These are phyloP conservation scores for Exserohilum rostratum DNA, from an alignment of 2,329 filamentous ascomycete species.

Conservation along the genomic window DNA sequence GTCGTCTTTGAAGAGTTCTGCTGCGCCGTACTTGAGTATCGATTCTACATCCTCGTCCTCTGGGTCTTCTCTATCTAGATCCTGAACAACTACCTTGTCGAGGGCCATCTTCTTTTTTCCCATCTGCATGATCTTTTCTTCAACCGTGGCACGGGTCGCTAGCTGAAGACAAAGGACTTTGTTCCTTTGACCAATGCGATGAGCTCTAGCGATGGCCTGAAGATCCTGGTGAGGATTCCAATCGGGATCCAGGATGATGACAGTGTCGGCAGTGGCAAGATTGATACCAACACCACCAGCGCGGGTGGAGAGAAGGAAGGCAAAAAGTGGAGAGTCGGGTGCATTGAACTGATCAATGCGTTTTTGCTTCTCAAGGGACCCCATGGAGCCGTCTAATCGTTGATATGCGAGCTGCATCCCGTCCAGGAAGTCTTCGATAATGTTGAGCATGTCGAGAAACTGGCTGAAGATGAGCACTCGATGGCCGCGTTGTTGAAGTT, in stretches of 20 bases:
- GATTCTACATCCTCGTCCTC: conserved; percentile 81
- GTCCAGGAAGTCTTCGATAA: conserved; percentile 88
- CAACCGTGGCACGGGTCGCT: conserved; percentile 84
- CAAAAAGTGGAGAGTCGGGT: conserved; percentile 80
- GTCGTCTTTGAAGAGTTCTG: conserved; percentile 81
- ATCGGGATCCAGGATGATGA: conserved; percentile 95
- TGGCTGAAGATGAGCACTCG: conserved; percentile 95
- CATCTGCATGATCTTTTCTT: conserved; percentile 96
- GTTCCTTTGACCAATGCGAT: conserved; percentile 94
- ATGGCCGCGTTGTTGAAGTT: conserved; percentile 82
- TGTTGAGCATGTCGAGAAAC: conserved; percentile 83
- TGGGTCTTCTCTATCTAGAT: conserved; percentile 83
- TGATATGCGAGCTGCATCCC: conserved; percentile 75
- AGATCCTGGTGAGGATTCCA: conserved; percentile 99
- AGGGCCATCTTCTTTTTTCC: conserved; percentile 95
- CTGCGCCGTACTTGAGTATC: conserved; percentile 85
- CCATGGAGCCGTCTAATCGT: conserved; percentile 84
- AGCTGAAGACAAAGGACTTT: conserved; percentile 96
- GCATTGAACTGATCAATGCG: conserved; percentile 94
- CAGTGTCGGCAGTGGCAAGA: conserved; percentile 92
- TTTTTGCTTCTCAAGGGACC: conserved; percentile 86
- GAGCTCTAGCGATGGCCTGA: conserved; percentile 90
- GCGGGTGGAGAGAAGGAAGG: conserved; percentile 89
- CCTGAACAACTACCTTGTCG: conserved; percentile 92
- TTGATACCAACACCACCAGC: conserved; percentile 98